Evolutionary conservation across 768 basidiomycete species (phyloP), one percentile per base, ranked within the genome.

Genomic region (Saitozyma sp.): DNA sequence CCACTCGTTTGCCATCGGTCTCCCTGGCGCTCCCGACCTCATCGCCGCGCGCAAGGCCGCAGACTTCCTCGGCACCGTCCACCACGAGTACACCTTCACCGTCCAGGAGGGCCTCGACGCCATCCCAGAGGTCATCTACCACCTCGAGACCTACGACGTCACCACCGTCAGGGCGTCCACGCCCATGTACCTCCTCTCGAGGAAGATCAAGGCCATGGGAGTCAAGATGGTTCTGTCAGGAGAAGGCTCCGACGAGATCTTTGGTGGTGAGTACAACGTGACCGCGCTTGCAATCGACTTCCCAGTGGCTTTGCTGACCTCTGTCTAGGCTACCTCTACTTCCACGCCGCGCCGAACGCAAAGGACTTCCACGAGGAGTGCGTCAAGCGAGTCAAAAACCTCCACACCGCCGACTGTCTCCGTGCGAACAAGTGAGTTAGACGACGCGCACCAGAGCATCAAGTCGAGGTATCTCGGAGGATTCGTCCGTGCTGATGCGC

Each of bases 181-280:
- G 5, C 96, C 96, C 3, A 99, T 99, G 96, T 98, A 98, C 81
- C 87, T 99, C 38, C 86, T 99, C 63, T 92, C 90, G 77, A 86
- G 96, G 54, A 98, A 99, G 82, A 94, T 99, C 83, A 99, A 98
- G 82, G 95, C 96, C 5, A 97, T 92, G 91, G 96, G 96, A 61
- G 96, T 99, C 57, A 99, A 99, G 83, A 99, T 99, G 96, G 96
- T 99, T 14, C 84, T 98, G 42, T 91, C 89, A 67, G 96, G 96
- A 16, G 96, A 99, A 81, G 96, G 96, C 45, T 92, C 90, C 65
- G 96, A 99, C 71, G 96, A 99, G 81, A 92, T 98, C 64, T 86
- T 97, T 43, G 95, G 95, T 82, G 94, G 93, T 90, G 76, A 68
- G 70, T 73, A 3, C 13, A 1, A 16, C 6, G 9, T 3, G 2